Conservation (phyloP, 2,329 filamentous ascomycete genomes). For the Colletotrichum scovillei region DNA sequence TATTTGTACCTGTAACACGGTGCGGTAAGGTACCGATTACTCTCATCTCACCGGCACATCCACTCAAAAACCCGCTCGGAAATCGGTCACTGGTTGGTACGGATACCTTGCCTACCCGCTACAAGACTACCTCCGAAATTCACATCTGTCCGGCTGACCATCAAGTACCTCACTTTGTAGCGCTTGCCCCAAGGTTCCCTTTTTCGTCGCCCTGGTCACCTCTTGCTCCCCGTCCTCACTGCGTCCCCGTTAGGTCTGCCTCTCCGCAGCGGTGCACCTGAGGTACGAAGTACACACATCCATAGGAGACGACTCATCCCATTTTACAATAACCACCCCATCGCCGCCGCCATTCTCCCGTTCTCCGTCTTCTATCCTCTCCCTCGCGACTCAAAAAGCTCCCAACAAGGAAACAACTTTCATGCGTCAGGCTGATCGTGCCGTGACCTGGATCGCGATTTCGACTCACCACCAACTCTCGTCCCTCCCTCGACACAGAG, state of each 20-base stretch:
- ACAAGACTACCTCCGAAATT: slow-evolving; percentile 26
- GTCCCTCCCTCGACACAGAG: slow-evolving; percentile 18
- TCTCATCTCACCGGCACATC: not conserved
- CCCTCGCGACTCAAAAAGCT: not conserved
- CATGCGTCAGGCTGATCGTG: not conserved
- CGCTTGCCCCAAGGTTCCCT: not conserved
- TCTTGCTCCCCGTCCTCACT: not conserved
- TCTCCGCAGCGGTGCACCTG: not conserved
- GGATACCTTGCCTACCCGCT: slow-evolving; percentile 13
- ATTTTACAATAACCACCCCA: slow-evolving; percentile 27
- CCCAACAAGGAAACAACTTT: not conserved
- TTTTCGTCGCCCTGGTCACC: slow-evolving; percentile 25
- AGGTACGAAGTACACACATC: slow-evolving; percentile 1
- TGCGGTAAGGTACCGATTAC: slow-evolving; percentile 7
- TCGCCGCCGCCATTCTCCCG: slow-evolving; percentile 6
- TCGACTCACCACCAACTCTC: not conserved
- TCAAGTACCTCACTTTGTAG: not conserved
- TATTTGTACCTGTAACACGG: not conserved
- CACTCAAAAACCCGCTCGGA: slow-evolving; percentile 21
- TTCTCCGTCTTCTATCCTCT: not conserved
- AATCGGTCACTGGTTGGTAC: slow-evolving; percentile 20
- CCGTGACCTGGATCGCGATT: slow-evolving; percentile 28
- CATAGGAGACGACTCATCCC: slow-evolving; percentile 1
- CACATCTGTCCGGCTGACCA: slow-evolving; percentile 34
- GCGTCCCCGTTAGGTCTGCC: not conserved